Evolutionary conservation across 1,284 basidiomycete genomes (phyloP), one percentile per base, ranked within the genome.

Genomic region (Sporisorium iseilematis-ciliati): DNA sequence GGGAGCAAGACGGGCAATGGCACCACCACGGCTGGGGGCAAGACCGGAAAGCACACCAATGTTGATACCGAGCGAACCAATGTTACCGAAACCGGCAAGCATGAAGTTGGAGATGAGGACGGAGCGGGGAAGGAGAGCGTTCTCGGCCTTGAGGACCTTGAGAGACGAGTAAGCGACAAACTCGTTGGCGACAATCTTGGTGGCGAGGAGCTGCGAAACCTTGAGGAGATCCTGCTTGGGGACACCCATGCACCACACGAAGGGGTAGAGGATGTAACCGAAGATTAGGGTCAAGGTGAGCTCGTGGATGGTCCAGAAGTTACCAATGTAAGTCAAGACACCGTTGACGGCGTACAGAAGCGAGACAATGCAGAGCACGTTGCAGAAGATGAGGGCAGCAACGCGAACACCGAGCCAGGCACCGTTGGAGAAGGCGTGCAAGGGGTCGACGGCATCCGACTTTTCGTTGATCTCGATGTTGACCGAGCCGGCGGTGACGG

Each of bases 71-170:
- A 94, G 87, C 40, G 92, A 93, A 40, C 83, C 84, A 57, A 78
- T 78, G 87, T 96, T 96, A 61, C 93, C 93, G 83, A 96, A 96
- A 11, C 94, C 94, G 84, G 94, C 95, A 45, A 94, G 91, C 42
- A 91, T 91, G 82, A 93, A 94, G 35, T 91, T 91, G 43, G 91
- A 89, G 78, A 95, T 93, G 23, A 71, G 58, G 90, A 92, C 86
- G 88, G 92, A 50, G 89, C 92, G 91, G 40, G 85, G 87, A n/a
- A 89, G 90, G 58, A 93, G 88, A 8, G 91, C 90, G 61, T 88
- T 86, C 29, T 86, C 83, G 7, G 43, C 38, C 60, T 58, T 63
- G 63, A 79, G 57, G 20, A 40, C 48, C 38, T 56, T 49, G 20
- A 87, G 80, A 1, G 78, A 84, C 20, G 87, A 83, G 86, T 94